Conservation (phyloP, 495 filamentous ascomycete species). For the Trichoderma erinaceum region DNA sequence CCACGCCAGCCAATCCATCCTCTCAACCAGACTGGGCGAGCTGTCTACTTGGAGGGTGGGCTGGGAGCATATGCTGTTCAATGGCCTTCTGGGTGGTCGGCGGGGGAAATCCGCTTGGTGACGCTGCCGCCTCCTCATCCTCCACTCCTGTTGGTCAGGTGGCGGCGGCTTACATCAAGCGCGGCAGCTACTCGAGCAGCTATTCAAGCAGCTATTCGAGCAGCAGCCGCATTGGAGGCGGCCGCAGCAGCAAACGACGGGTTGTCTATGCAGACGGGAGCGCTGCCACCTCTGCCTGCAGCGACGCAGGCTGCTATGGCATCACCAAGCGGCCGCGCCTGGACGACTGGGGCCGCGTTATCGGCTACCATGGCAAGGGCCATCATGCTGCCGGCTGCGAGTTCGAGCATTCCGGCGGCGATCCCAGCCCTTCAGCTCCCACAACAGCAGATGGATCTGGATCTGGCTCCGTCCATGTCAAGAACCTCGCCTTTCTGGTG, state of each 20-base stretch:
- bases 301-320: slow-evolving; percentile 6
- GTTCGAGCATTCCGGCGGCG: background rate
- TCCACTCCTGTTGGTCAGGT: background rate
- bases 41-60: background rate
- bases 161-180: slow-evolving; percentile 12
- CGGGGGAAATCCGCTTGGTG: slow-evolving; percentile 15
- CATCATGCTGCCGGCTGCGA: slow-evolving; percentile 11
- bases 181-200: background rate
- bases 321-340: slow-evolving; percentile 3
- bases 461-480: slow-evolving; percentile 1
- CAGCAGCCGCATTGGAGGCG: slow-evolving; percentile 4
- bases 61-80: slow-evolving; percentile 17
- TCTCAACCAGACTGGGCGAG: background rate
- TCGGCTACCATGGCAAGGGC: slow-evolving; percentile 10
- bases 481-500: slow-evolving; percentile 17
- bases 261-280: slow-evolving; percentile 1
- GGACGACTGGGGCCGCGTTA: slow-evolving; percentile 7
- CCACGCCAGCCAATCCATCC: background rate
- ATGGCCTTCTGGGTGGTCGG: slow-evolving; percentile 20
- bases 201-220: background rate
- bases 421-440: background rate
- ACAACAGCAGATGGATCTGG: background rate
- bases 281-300: slow-evolving; percentile 6
- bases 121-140: slow-evolving; percentile 4
- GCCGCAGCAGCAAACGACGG: background rate